Conservation (phyloP, 352 stramenopile genomes). For the Pseudoperonospora humuli region DNA sequence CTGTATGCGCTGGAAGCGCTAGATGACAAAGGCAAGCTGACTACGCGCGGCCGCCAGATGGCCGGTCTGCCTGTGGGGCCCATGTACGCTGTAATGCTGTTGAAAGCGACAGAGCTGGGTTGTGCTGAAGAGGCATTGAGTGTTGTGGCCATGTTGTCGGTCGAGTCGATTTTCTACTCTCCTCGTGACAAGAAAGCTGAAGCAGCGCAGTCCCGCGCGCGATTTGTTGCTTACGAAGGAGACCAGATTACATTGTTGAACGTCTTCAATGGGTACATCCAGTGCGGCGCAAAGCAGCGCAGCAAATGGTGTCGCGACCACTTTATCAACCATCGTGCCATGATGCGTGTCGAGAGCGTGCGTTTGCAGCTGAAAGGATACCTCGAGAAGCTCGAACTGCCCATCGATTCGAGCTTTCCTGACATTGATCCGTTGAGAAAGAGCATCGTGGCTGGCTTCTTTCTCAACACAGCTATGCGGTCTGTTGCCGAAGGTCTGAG, state of each 20-base stretch:
- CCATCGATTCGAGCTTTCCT: constrained; percentile 60
- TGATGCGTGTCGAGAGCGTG: constrained; percentile 82
- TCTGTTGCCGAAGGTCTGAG: constrained; percentile 61
- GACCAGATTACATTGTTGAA: constrained; percentile 83
- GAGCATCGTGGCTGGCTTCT: constrained; percentile 84
- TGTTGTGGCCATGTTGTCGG: constrained; percentile 85
- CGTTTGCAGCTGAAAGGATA: constrained; percentile 62
- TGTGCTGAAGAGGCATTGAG: constrained; percentile 81
- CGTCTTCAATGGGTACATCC: constrained; percentile 69
- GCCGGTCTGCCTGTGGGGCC: constrained; percentile 82
- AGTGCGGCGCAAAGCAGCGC: constrained; percentile 68
- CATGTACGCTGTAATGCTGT: constrained; percentile 85
- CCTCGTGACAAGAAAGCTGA: constrained; percentile 79
- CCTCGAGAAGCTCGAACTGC: constrained; percentile 58
- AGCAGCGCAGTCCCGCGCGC: constrained; percentile 65
- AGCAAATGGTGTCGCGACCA: constrained; percentile 85
- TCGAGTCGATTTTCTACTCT: constrained; percentile 87
- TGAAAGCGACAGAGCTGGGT: constrained; percentile 66
- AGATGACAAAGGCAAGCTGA: constrained; percentile 54
- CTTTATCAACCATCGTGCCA: constrained; percentile 78
- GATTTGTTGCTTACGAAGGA: constrained; percentile 75
- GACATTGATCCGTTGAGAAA: constrained; percentile 81
- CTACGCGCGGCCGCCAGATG: constrained; percentile 72
- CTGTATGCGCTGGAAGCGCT: constrained; percentile 71
- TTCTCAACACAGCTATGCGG: constrained; percentile 84